These are phyloP conservation scores for Colletotrichum cereale DNA, from an alignment of 2,329 filamentous ascomycete genomes.

Conservation along the genomic window DNA sequence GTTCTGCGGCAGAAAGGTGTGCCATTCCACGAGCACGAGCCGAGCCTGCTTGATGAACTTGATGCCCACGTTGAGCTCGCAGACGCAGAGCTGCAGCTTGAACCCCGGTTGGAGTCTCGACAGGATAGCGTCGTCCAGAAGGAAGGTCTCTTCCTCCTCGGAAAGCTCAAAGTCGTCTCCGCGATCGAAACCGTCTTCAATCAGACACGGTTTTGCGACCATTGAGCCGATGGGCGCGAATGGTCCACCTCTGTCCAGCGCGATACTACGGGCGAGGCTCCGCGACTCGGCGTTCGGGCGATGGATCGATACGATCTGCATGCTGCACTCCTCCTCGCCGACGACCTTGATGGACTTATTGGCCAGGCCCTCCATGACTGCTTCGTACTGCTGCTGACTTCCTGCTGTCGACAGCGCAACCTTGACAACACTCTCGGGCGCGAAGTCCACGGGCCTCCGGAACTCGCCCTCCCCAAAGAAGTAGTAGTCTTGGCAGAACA, in stretches of 20 bases:
- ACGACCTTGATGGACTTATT: slow-evolving; percentile 54
- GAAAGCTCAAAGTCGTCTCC: slow-evolving; percentile 24
- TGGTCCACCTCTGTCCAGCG: slow-evolving; percentile 49
- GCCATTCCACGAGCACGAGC: slow-evolving; percentile 71
- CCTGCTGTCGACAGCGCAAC: slow-evolving; percentile 57
- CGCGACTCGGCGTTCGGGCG: slow-evolving; percentile 56
- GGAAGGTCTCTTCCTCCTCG: slow-evolving; percentile 59
- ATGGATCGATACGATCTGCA: slow-evolving; percentile 70
- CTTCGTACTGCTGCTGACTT: slow-evolving; percentile 17
- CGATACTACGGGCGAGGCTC: slow-evolving; percentile 55
- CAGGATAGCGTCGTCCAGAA: slow-evolving; percentile 73
- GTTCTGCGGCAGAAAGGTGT: slow-evolving; percentile 75
- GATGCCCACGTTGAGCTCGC: slow-evolving; percentile 71
- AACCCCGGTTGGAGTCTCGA: slow-evolving; percentile 71
- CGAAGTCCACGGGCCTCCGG: slow-evolving; percentile 53
- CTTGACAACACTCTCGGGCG: slow-evolving; percentile 58
- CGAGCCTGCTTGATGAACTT: slow-evolving; percentile 73
- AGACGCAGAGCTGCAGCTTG: slow-evolving; percentile 69
- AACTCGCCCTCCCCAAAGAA: slow-evolving; percentile 44
- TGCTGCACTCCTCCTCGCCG: slow-evolving; percentile 64
- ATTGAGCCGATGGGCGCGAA: slow-evolving; percentile 60
- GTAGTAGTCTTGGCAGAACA: slow-evolving; percentile 65
- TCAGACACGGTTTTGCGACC: slow-evolving; percentile 56
- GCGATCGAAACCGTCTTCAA: slow-evolving; percentile 63
- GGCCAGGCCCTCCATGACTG: slow-evolving; percentile 28